Evolutionary conservation across 1,284 basidiomycete species (phyloP), one percentile per base, ranked within the genome.

Genomic region (Fomes fomentarius): DNA sequence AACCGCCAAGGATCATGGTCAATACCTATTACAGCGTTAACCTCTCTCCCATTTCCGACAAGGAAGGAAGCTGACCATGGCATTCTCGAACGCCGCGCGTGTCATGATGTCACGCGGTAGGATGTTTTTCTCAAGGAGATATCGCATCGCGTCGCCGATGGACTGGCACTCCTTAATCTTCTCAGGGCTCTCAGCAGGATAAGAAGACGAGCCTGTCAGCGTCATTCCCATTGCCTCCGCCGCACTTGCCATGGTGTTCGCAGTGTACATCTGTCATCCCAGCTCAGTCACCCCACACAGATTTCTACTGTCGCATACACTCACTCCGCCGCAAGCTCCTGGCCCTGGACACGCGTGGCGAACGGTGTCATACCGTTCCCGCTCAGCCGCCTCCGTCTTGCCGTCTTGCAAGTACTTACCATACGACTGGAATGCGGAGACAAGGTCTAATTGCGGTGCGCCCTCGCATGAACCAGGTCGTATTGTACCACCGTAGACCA

Each of bases 401-500:
- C 95, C 95, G 53, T 93, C 92, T 66, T 94, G 89, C 11, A 98
- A 78, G 71, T 90, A 98, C 71, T 94, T 89, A 37, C 95, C 95
- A 67, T 97, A 98, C 7, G 94, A 82, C 68, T 98, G 94, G 84
- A 97, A 98, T 4, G 95, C 95, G 37, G 91, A 94, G 31, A 98
- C 91, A 60, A 98, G 89, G 71, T 99, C 96, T 42, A 98, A 80
- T 66, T 89, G 82, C 34, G 90, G 84, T 54, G 83, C 76, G 40
- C 89, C 85, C 59, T 87, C 87, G 69, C 96, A 97, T 21, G 90
- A 87, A 50, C 96, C 95, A 9, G 95, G 84, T 49, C 87, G 87
- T 65, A 98, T 99, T 22, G 92, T 92, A 28, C 96, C 96, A 37
- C 96, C 96, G 67, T 98, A 99, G 1, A 99, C 89, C 93, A 99